phyloP scores from a whole-genome alignment of 106 monocot genomes.

The Apostasia ramifera region DNA sequence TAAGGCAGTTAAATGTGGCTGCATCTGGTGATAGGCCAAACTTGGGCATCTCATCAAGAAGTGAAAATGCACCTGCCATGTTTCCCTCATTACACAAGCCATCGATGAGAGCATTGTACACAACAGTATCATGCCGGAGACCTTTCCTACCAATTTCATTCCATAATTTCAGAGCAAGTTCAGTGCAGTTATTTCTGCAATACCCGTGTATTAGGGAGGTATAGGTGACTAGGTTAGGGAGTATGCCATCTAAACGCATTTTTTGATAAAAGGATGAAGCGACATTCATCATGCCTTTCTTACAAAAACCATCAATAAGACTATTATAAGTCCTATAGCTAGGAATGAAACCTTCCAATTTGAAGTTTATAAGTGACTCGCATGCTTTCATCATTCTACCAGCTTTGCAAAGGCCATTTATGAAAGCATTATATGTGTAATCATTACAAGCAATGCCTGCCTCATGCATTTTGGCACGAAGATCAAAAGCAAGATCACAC shows the following conservation, averaged over 20 bases:
- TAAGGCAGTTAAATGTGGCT: constrained; percentile 51
- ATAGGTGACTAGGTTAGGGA: constrained; percentile 52
- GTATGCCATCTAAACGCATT: constrained; percentile 42
- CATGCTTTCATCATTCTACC: constrained; percentile 33
- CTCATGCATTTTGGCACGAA: constrained; percentile 31
- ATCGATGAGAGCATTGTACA: constrained; percentile 41
- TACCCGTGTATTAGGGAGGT: constrained; percentile 64
- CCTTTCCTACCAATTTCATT: constrained; percentile 39
- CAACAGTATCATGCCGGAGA: constrained; percentile 30
- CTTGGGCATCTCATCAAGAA: constrained; percentile 39
- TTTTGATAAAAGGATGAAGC: constrained; percentile 35
- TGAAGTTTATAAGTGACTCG: constrained; percentile 37
- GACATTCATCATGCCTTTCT: constrained; percentile 35
- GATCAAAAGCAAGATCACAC: constrained; percentile 29
- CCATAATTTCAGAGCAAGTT: constrained; percentile 54
- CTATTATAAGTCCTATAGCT: constrained; percentile 55
- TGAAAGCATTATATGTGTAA: constrained; percentile 46
- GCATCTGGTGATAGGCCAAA: constrained; percentile 38
- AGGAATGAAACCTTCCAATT: constrained; percentile 49
- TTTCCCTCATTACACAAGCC: constrained; percentile 57
- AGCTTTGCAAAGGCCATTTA: constrained; percentile 47
- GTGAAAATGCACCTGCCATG: constrained; percentile 35
- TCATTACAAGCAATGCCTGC: constrained; percentile 37
- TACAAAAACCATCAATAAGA: constrained; percentile 53
- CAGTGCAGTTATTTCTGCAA: constrained; percentile 39